These are phyloP conservation scores for Neurospora sp. DNA, from an alignment of 2,329 filamentous ascomycete species.

Conservation along the genomic window DNA sequence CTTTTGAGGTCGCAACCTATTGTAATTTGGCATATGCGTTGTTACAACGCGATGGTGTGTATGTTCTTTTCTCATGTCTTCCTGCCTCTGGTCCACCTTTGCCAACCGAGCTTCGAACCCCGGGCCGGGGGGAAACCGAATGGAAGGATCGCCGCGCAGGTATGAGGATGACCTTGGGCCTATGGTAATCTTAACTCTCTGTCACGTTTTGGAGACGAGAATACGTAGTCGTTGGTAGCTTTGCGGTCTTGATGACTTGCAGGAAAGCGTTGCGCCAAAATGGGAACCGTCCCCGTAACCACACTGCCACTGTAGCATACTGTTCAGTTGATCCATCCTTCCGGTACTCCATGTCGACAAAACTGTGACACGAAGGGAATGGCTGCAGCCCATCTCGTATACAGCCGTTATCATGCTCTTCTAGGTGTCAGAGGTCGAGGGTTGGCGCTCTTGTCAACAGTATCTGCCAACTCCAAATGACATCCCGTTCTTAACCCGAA, in stretches of 20 bases:
- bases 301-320: background rate
- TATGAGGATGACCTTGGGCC: background rate
- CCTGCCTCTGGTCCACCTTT: background rate
- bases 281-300: background rate
- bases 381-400: background rate
- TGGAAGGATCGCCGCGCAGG: background rate
- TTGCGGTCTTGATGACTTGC: background rate
- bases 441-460: background rate
- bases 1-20: background rate
- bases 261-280: background rate
- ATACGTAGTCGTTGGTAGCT: background rate
- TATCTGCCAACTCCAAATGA: background rate
- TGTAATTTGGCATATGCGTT: background rate
- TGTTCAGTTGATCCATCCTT: background rate
- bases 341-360: background rate
- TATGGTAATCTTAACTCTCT: background rate
- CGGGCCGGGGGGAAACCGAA: background rate
- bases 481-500: background rate
- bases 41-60: background rate
- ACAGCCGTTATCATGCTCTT: background rate
- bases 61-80: background rate
- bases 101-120: background rate
- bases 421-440: background rate
- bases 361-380: background rate
- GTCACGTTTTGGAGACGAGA: background rate